Evolutionary conservation across 768 basidiomycete genomes (phyloP).

Genomic region (Tricholomella constricta): DNA sequence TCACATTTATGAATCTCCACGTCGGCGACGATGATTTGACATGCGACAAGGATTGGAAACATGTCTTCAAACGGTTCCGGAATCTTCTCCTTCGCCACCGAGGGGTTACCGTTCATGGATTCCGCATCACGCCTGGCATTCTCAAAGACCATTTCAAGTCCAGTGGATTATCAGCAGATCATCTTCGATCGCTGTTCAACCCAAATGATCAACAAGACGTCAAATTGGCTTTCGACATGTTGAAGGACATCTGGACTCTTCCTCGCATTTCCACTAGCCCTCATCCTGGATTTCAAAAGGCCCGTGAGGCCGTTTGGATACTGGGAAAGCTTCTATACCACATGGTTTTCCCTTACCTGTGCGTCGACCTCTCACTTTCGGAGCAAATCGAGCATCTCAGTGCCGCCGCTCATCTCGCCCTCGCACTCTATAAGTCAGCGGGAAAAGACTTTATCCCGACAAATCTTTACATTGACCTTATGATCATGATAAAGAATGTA

Average conservation of each 20-base stretch:
- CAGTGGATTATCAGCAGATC: slow-evolving; percentile 7
- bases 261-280: slow-evolving; percentile 7
- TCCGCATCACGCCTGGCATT: slow-evolving; percentile 25
- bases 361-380: slow-evolving; percentile 25
- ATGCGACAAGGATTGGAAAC: slow-evolving; percentile 36
- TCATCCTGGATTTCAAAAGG: slow-evolving; percentile 15
- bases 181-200: slow-evolving; percentile 18
- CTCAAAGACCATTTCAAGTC: slow-evolving; percentile 24
- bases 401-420: slow-evolving; percentile 28
- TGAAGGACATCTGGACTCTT: slow-evolving; percentile 28
- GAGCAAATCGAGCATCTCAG: slow-evolving; percentile 37
- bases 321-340: slow-evolving; percentile 30
- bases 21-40: slow-evolving; percentile 38
- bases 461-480: slow-evolving; percentile 31
- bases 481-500: slow-evolving; percentile 39
- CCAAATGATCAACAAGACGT: slow-evolving; percentile 35
- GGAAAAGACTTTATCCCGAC: slow-evolving; percentile 1
- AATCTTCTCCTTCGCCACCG: slow-evolving; percentile 26
- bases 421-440: background rate
- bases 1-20: slow-evolving; percentile 25
- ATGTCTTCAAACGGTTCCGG: no score
- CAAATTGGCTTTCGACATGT: slow-evolving; percentile 24
- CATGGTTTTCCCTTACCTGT: slow-evolving; percentile 33
- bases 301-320: slow-evolving; percentile 22
- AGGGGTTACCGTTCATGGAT: slow-evolving; percentile 29